Conservation (phyloP, 1,284 basidiomycete genomes). For the Cystobasidium sp. region DNA sequence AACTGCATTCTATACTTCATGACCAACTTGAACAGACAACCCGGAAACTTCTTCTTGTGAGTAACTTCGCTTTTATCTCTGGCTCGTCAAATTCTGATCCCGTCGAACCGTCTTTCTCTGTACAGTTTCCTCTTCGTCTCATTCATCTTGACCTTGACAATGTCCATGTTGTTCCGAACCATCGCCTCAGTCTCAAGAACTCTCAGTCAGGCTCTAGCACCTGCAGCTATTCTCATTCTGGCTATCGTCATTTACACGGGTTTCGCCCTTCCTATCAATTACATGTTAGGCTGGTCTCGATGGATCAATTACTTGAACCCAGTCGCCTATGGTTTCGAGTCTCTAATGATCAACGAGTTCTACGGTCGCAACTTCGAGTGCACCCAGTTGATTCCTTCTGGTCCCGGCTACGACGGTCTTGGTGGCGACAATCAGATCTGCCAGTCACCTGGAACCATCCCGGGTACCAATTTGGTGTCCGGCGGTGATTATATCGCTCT, state of each 20-base stretch:
- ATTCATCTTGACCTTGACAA: slow-evolving; percentile 58
- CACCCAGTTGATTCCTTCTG: slow-evolving; percentile 57
- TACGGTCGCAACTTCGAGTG: slow-evolving; percentile 56
- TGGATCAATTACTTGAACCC: slow-evolving; percentile 63
- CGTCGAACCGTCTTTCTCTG: not conserved
- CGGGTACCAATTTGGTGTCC: slow-evolving; percentile 58
- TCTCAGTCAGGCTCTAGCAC: slow-evolving; percentile 59
- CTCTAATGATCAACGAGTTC: slow-evolving; percentile 62
- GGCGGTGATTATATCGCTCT: slow-evolving; percentile 64
- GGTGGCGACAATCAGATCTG: slow-evolving; percentile 58
- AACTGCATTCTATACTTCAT: slow-evolving; percentile 69
- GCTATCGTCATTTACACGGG: slow-evolving; percentile 62
- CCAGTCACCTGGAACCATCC: slow-evolving; percentile 53
- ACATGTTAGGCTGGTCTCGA: slow-evolving; percentile 57
- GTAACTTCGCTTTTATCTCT: slow-evolving; percentile 55
- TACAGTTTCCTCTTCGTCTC: slow-evolving; percentile 30
- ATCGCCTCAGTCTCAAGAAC: slow-evolving; percentile 60
- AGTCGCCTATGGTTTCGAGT: slow-evolving; percentile 57
- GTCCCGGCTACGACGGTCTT: slow-evolving; percentile 55
- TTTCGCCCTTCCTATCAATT: slow-evolving; percentile 58
- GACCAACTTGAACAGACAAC: slow-evolving; percentile 63
- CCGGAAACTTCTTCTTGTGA: slow-evolving; percentile 69
- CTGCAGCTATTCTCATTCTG: slow-evolving; percentile 55
- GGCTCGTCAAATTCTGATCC: not conserved
- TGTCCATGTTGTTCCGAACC: slow-evolving; percentile 62